phyloP scores from a whole-genome alignment of 495 filamentous ascomycete species.

The Bryoglossum gracile region DNA sequence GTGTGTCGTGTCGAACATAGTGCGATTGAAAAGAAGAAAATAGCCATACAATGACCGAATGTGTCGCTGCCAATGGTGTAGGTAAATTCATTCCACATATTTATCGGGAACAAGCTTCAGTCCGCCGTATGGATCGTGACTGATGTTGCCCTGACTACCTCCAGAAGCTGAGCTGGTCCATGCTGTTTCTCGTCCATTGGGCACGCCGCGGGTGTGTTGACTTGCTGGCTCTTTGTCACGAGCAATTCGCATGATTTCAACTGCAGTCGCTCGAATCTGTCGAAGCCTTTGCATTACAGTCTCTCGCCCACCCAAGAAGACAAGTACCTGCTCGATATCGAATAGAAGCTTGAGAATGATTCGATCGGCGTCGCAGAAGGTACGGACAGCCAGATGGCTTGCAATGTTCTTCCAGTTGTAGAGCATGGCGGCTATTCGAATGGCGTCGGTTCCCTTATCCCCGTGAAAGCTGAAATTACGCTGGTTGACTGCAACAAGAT shows the following conservation, averaged over 20 bases:
- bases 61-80: not conserved
- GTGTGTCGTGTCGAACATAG: not conserved
- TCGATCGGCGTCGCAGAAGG: constrained; percentile 48
- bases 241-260: constrained; percentile 13
- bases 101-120: constrained; percentile 16
- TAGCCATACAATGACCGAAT: constrained; percentile 1
- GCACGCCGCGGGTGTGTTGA: too few relatives aligned
- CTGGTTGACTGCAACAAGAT: constrained; percentile 44
- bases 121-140: constrained; percentile 16
- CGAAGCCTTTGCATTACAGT: constrained; percentile 16
- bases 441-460: constrained; percentile 28
- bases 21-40: not conserved
- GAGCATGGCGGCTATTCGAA: constrained; percentile 41
- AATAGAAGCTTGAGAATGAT: constrained; percentile 47
- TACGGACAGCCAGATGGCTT: constrained; percentile 46
- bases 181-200: not conserved
- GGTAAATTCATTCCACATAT: constrained; percentile 6
- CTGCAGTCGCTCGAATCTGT: constrained; percentile 9
- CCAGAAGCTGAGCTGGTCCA: not conserved
- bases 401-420: constrained; percentile 44
- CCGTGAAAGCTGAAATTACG: constrained; percentile 43
- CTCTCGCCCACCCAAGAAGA: constrained; percentile 41
- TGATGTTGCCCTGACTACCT: not conserved
- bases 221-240: not conserved
- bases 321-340: constrained; percentile 44